Percentiles rank a stretch among this genome's conserved stretches.
Conservation (phyloP, 2,329 filamentous ascomycete genomes). For the Cytospora schulzeri region DNA sequence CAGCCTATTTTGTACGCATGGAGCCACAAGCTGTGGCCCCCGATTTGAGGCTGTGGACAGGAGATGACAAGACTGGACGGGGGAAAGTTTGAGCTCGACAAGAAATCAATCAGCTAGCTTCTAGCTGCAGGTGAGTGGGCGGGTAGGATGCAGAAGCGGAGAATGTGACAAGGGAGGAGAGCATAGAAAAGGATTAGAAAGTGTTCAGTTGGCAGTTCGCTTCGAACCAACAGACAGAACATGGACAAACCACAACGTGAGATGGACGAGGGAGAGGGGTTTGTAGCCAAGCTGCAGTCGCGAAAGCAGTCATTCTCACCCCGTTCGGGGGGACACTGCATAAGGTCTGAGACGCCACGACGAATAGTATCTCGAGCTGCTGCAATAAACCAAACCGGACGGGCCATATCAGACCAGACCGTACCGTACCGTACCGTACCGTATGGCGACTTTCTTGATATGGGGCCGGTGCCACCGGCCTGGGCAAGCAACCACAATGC, state of each 20-base stretch:
- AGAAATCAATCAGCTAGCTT: background rate
- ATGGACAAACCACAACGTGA: background rate
- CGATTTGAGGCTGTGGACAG: constrained; percentile 3
- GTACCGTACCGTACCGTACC: background rate
- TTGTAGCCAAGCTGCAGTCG: constrained; percentile 20
- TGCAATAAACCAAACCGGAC: constrained; percentile 2
- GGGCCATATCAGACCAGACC: background rate
- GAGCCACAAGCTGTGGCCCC: constrained; percentile 5
- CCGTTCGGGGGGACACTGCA: constrained; percentile 15
- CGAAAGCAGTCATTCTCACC: constrained; percentile 13
- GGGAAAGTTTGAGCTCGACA: background rate
- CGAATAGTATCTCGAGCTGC: constrained; percentile 14
- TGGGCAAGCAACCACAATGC: background rate
- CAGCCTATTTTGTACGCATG: constrained; percentile 12
- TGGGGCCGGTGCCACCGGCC: background rate
- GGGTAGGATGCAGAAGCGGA: constrained; percentile 15
- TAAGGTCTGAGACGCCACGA: constrained; percentile 22
- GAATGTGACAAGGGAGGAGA: constrained; percentile 7
- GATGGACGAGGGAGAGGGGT: background rate
- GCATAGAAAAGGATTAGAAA: background rate
- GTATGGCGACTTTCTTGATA: background rate
- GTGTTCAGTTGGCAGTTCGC: background rate
- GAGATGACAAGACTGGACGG: background rate
- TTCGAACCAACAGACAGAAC: background rate
- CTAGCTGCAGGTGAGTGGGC: constrained; percentile 3